Evolutionary conservation across 2,329 filamentous ascomycete species (phyloP), one percentile per base, ranked within the genome.

Genomic region (Aspergillus fijiensis): DNA sequence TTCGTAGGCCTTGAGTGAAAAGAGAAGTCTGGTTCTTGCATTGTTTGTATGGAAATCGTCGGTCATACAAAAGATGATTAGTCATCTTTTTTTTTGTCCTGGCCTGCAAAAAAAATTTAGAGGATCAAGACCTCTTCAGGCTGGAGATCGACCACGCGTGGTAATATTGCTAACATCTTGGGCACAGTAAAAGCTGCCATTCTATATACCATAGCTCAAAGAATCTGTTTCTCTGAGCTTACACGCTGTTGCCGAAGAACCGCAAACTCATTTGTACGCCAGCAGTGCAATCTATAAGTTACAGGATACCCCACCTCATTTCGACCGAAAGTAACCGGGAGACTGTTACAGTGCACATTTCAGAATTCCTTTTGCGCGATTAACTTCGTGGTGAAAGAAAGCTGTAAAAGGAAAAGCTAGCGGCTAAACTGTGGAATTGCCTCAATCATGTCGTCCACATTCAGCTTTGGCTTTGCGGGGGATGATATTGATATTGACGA

Each of bases 381-480:
- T 1, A 9, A 7, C 0, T 29, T 3, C 27, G 27, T 3, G 27
- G 27, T 29, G 9, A 29, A 29, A 29, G 39, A 16, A 19, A 58
- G 19, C 27, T 16, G 33, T 57, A 27, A 29, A 14, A 16, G 5
- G 16, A 19, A 35, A 11, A 39, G 42, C 21, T 29, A 27, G 21
- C 23, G n/a, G 45, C 33, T 45, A 25, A n/a, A 21, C 10, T 51
- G 39, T 33, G 31, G 29, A n/a, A 12, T 57, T 3, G n/a, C 6
- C 29, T 33, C 10, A n/a, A 49, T 48, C 16, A 59, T 58, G 51
- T 65, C 71, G 5, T 76, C 68, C 12, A 51, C 65, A 19, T 86
- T 87, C 70, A 82, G 81, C 59, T 87, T 87, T 63, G 82, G 82
- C 19, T 87, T 87, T 66, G 79, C 81, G 0, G 83, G 82, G 21